Conservation (phyloP, 805 yeast genomes). For the Clavispora phyllophila region DNA sequence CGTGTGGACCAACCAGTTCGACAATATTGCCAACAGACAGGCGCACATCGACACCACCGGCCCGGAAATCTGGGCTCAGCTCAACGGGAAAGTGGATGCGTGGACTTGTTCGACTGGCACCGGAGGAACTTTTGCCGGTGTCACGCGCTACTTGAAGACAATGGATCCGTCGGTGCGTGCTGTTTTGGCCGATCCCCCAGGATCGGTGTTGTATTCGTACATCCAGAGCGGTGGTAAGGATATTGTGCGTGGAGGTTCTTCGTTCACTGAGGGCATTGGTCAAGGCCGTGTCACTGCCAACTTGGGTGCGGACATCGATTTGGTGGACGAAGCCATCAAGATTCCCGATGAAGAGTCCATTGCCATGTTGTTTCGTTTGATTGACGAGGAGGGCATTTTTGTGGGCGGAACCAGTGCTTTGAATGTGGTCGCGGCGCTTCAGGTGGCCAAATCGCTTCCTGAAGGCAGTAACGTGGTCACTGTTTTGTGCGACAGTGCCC, state of each 20-base stretch:
- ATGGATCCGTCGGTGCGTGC: conserved; percentile 57
- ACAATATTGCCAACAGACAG: conserved; percentile 80
- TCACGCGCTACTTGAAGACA: conserved; percentile 70
- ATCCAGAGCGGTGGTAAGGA: conserved; percentile 65
- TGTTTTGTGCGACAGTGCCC: conserved; percentile 85
- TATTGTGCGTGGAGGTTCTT: conserved; percentile 69
- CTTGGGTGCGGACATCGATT: conserved; percentile 62
- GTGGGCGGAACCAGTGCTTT: conserved; percentile 89
- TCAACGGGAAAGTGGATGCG: conserved; percentile 72
- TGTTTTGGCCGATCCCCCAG: conserved; percentile 90
- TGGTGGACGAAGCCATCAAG: conserved; percentile 74
- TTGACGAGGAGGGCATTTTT: conserved; percentile 87
- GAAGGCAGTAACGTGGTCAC: conserved; percentile 81
- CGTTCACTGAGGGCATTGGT: conserved; percentile 95
- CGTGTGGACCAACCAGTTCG: conserved; percentile 92
- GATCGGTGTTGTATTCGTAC: conserved; percentile 77
- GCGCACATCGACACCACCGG: conserved; percentile 90
- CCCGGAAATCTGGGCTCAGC: conserved; percentile 86
- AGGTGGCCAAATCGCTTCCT: conserved; percentile 71
- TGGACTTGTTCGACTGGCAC: conserved; percentile 92
- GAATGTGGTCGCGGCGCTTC: conserved; percentile 84
- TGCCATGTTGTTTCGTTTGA: conserved; percentile 73
- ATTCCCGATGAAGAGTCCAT: conserved; percentile 79
- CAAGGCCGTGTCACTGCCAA: conserved; percentile 91
- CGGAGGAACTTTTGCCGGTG: conserved; percentile 90